Evolutionary conservation across 2,329 filamentous ascomycete species (phyloP), one percentile per base, ranked within the genome.

Genomic region (Cercospora sojina): DNA sequence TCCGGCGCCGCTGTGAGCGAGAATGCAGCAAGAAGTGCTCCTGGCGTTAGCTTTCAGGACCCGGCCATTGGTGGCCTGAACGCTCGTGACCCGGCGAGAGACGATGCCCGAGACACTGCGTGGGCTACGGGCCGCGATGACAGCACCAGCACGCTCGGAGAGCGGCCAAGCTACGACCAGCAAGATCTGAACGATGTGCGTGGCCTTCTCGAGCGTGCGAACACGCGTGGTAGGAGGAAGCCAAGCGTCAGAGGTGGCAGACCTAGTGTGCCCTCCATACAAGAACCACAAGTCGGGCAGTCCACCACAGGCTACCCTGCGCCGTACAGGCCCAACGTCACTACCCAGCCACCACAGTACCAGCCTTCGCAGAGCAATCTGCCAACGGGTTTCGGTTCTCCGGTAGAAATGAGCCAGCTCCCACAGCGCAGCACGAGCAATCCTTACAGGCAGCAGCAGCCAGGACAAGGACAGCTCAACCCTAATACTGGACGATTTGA

Each of bases 141-240:
- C 58, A 72, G 68, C 62, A 38, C 60, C 16, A 78, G 73, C 69
- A 77, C 75, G 9, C 70, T 78, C n/a, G 71, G 71, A 56, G 75
- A 75, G n/a, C 79, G 81, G 31, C 76, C 79, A 9, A 82, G 78
- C 67, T 78, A 76, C 61, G 81, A 82, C 62, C 77, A 78, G 41
- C 78, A 80, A 12, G 80, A 82, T 56, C 67, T 82, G 23, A 80
- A 83, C n/a, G 81, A 84, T 62, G 78, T 84, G 12, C 78, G 79
- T 20, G 79, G 80, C 27, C 67, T 83, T 12, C 73, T 84, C 1
- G 77, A 78, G 63, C 80, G 82, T 59, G 80, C 77, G 51, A 81
- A 76, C 74, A 82, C 79, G 5, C 74, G 73, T 9, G 83, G 82
- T 29, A 82, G 81, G 73, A 77, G 82, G 18, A 76, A 76, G 65